Percentiles rank a stretch among this genome's conserved stretches.
phyloP scores from a whole-genome alignment of 2,329 filamentous ascomycete genomes.

The Pseudogymnoascus sp. region DNA sequence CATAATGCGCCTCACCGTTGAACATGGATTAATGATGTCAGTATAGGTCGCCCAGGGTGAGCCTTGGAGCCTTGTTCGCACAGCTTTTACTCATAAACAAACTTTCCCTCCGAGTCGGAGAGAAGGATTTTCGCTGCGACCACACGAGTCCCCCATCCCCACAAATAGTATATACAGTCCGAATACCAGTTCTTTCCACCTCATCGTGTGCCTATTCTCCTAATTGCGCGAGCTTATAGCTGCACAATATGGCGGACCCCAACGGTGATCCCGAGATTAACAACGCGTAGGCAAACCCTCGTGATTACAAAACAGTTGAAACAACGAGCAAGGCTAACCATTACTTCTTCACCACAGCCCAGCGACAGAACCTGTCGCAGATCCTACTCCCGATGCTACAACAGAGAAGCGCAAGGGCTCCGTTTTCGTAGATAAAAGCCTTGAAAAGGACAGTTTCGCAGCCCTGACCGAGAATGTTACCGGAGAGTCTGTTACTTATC shows the following conservation, averaged over 20 bases:
- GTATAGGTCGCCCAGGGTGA: background rate
- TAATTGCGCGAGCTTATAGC: background rate
- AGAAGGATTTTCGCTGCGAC: background rate
- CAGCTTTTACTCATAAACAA: constrained; percentile 1
- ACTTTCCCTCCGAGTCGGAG: background rate
- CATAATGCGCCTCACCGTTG: background rate
- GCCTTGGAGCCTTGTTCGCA: background rate
- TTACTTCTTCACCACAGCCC: background rate
- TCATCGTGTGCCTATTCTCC: background rate
- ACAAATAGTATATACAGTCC: background rate
- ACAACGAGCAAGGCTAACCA: background rate
- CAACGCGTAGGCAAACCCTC: background rate
- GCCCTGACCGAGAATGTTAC: constrained; percentile 21
- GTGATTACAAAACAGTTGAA: background rate
- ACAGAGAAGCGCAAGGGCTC: constrained; percentile 15
- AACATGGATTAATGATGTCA: constrained; percentile 3
- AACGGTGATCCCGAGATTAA: background rate
- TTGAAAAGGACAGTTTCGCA: constrained; percentile 18
- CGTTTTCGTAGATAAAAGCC: constrained; percentile 16
- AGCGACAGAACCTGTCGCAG: background rate
- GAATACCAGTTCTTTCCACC: background rate
- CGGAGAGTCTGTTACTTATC: constrained; percentile 19
- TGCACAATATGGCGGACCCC: background rate
- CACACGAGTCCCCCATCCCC: background rate
- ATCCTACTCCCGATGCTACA: background rate